Evolutionary conservation across 306 rosid species (phyloP), one percentile per base, ranked within the genome.

Genomic region (Quercus gilva): DNA sequence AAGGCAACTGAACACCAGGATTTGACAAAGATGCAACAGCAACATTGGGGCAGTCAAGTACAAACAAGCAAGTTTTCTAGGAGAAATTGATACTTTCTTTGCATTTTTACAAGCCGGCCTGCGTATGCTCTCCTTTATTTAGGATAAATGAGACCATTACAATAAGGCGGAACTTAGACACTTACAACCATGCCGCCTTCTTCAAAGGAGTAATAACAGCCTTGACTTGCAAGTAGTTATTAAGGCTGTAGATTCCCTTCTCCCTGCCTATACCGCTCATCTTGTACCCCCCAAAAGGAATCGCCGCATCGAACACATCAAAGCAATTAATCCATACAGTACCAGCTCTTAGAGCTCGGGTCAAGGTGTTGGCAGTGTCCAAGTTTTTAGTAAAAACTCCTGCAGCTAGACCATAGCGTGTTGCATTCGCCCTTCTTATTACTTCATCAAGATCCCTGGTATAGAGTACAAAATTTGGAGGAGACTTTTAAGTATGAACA

Each of bases 251-350:
- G 74, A 92, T 79, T 37, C 98, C 97, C 78, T 92, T 95, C 78
- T 95, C 98, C 79, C 98, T 88, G 64, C 98, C 97, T 1, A 83
- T 78, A 0, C 98, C 99, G 13, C 99, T 95, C 99, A 95, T 95
- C 87, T 95, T 95, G 86, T 87, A 95, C 17, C 99, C 97, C 7
- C 97, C 99, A 73, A 95, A 94, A 4, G 99, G 99, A 76, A 95
- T 89, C 1, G 99, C 95, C 71, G 98, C 99, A 74, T 95, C 99
- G 52, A 92, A 95, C 4, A 95, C 97, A 67, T 95, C 94, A 20
- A 85, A 95, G 91, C 99, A 94, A 73, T 94, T 94, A 1, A 94
- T 76, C 98, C 99, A 94, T 53, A 94, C 90, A 0, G 97, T 94
- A 77, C 99, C 99, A 1, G 78, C 97, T 74, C 86, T 86, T 76